Base-by-base conservation (phyloP, 345 rosid genomes). In the Salix udensis region DNA sequence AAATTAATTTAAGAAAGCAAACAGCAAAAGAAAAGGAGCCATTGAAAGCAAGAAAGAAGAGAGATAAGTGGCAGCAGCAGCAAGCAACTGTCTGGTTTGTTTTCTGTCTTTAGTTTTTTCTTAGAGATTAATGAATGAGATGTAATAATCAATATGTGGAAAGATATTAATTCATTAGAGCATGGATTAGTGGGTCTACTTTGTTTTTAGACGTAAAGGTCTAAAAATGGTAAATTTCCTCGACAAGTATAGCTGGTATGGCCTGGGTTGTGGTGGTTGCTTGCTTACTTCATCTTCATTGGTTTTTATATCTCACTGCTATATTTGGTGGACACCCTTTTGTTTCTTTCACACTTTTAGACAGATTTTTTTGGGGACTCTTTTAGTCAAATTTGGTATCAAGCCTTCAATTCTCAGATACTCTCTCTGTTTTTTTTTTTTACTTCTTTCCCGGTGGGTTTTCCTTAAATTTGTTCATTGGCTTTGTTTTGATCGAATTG, bases 231-330 rank as follows among this genome's bases (percentile, higher is more conserved):
- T 58, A 67, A 39, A 67, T 11, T n/a, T 39, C 71, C 30, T 37
- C 40, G 18, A 67, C 71, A 21, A 39, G 31, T 37, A 18, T 34
- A 67, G 70, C 50, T 67, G 64, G 64, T n/a, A 24, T n/a, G 24
- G 28, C 64, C 28, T n/a, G 28, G 37, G 79, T 62, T 55, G 65
- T 67, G 75, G 14, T 66, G 26, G 81, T 39, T 67, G 62, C 61
- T 28, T 61, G 36, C 64, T 74, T 64, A 67, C 77, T 74, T 74
- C 77, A 26, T 58, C 64, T 58, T 58, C 11, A 9, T 58, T 23
- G 64, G 28, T 58, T 4, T n/a, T n/a, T 23, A 12, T 23, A 58
- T 58, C 62, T 58, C 28, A 58, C 62, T 58, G 62, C 62, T 58
- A 58, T 58, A 58, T n/a, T 23, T 58, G 14, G 64, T 4, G 28